A percentile compares a stretch with the other conserved stretches of the same genome.
Evolutionary conservation across 192 early-diverging fungal genomes (phyloP).

Genomic region (Paraglomus occultum): DNA sequence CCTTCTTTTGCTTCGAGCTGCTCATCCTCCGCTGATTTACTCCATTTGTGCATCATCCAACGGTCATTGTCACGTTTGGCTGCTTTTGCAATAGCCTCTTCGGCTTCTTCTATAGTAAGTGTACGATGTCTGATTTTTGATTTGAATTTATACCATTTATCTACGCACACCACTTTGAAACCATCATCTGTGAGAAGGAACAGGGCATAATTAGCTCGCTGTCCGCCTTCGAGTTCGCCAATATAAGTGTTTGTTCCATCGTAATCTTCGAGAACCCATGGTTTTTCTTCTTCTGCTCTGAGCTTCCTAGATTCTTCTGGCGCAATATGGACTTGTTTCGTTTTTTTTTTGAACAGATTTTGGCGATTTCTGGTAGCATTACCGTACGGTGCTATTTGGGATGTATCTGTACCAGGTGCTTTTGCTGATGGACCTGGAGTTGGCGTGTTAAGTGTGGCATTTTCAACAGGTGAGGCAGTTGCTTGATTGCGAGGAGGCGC

Average conservation of each 20-base stretch:
- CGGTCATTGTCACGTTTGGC: conserved; percentile 42
- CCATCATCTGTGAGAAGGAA: conserved; percentile 75
- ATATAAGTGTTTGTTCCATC: conserved; percentile 65
- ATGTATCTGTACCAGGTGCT: conserved; percentile 54
- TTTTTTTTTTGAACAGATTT: conserved; percentile 77
- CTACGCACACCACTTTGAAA: conserved; percentile 71
- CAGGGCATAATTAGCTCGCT: conserved; percentile 65
- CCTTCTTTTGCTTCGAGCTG: conserved; percentile 17
- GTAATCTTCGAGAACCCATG: conserved; percentile 78
- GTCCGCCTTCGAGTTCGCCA: conserved; percentile 69
- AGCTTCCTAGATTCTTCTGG: conserved; percentile 69
- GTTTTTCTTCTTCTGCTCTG: conserved; percentile 70
- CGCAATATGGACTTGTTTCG: conserved; percentile 74
- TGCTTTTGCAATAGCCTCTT: conserved; percentile 57
- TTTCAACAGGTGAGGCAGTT: conserved; percentile 6
- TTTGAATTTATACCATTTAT: conserved; percentile 77
- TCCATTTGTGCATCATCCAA: conserved; percentile 51
- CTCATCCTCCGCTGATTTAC: conserved; percentile 34
- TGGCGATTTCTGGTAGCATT: conserved; percentile 74
- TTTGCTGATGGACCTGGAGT: conserved; percentile 45
- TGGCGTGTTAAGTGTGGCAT: neutral
- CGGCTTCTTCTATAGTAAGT: conserved; percentile 72
- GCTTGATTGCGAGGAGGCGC: conserved; percentile 16
- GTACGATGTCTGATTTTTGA: conserved; percentile 63
- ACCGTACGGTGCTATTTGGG: conserved; percentile 70